Conservation (phyloP, 2,329 filamentous ascomycete genomes). For the Leptographium wingfieldii region DNA sequence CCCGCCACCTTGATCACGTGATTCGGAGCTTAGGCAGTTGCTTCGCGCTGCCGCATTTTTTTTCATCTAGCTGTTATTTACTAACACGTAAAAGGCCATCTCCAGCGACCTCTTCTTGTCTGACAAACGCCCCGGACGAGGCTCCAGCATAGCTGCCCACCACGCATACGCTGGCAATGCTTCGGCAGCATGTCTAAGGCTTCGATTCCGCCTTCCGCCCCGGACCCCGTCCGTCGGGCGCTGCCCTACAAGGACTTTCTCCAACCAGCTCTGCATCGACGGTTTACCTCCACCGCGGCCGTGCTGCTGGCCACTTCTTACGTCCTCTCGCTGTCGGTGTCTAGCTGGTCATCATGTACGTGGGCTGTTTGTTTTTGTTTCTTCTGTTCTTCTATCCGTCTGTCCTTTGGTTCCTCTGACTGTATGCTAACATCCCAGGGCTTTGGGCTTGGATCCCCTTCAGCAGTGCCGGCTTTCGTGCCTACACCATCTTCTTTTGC, state of each 20-base stretch:
- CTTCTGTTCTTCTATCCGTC: neutral
- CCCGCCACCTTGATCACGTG: neutral
- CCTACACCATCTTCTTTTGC: slow-evolving; percentile 62
- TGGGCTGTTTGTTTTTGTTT: slow-evolving; percentile 10
- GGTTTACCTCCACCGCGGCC: slow-evolving; percentile 68
- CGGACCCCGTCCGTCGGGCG: slow-evolving; percentile 37
- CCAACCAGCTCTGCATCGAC: slow-evolving; percentile 74
- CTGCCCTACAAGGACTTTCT: slow-evolving; percentile 73
- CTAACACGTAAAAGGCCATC: neutral
- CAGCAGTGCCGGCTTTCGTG: slow-evolving; percentile 60
- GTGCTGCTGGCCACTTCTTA: slow-evolving; percentile 63
- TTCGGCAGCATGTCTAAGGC: slow-evolving; percentile 34
- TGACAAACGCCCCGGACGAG: too few relatives aligned
- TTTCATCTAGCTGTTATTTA: neutral
- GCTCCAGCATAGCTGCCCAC: too few relatives aligned
- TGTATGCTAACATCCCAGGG: slow-evolving; percentile 30
- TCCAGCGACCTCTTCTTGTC: too few relatives aligned
- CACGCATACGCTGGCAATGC: neutral
- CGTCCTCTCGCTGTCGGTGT: slow-evolving; percentile 55
- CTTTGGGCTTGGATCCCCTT: slow-evolving; percentile 83
- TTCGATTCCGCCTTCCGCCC: slow-evolving; percentile 7
- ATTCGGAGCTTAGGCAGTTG: too few relatives aligned
- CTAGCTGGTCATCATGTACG: slow-evolving; percentile 57
- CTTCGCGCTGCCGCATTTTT: too few relatives aligned
- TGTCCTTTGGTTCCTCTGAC: neutral